Evolutionary conservation across 139 green algal genomes (phyloP), one percentile per base, ranked within the genome.

Genomic region (Micractinium conductrix): DNA sequence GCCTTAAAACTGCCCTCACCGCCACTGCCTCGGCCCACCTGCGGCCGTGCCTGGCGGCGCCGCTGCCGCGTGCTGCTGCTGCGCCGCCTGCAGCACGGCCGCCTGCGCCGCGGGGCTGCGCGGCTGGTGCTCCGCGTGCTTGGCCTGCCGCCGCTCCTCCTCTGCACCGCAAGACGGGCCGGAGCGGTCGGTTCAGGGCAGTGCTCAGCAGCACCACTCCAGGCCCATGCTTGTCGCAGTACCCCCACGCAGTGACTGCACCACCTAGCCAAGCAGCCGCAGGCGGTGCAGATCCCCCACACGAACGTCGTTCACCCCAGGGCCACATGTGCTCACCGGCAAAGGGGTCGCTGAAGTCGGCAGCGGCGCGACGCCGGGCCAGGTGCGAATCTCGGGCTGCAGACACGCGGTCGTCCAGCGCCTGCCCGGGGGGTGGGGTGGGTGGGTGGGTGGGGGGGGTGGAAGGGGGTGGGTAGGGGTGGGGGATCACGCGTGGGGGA

Each of bases 291-390:
- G n/a, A n/a, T n/a, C n/a, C n/a, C n/a, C n/a, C n/a, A n/a, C n/a
- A n/a, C n/a, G n/a, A n/a, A n/a, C n/a, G n/a, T n/a, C n/a, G n/a
- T n/a, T n/a, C n/a, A n/a, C n/a, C n/a, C n/a, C n/a, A n/a, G n/a
- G n/a, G n/a, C n/a, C n/a, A n/a, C n/a, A n/a, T n/a, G n/a, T n/a
- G n/a, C n/a, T n/a, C n/a, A n/a, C n/a, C n/a, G n/a, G 42, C 37
- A 71, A 92, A 92, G 2, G 89, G 89, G 86, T 92, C 87, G 44
- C 45, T 74, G 48, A 35, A 37, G n/a, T 90, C 84, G 30, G 84
- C 89, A 7, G 38, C 70, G n/a, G 60, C 45, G 0, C 83, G 62
- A n/a, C 38, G 42, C n/a, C 33, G 55, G 1, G 76, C 40, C 33
- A 91, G 80, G 60, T 79, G 76, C 24, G 60, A 53, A 8, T 81